Base-by-base conservation (phyloP, 2,329 filamentous ascomycete species). In the Alternaria longipes region DNA sequence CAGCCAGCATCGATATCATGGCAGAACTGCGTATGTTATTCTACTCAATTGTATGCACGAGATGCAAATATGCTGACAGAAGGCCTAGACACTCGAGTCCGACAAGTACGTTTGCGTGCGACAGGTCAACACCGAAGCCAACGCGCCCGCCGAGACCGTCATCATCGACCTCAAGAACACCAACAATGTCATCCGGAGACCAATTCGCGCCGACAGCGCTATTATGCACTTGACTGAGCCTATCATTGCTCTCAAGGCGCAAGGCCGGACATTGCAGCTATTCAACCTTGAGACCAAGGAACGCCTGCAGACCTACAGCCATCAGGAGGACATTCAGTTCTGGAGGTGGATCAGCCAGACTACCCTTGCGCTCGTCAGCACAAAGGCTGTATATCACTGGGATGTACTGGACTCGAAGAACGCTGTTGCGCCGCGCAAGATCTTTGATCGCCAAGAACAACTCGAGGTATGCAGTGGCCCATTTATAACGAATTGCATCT, bases 181-280 rank as follows among this genome's bases (percentile, higher is more conserved):
- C 84, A 97, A 97, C 88, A 94, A 95, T 84, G 89, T 97, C 80
- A 95, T 93, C 73, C 91, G 92, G 75, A 89, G 94, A 78, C 93
- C 94, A 50, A 99, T 99, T 85, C 98, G 97, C 85, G 95, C 95
- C 76, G 95, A 99, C 84, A 98, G 94, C 88, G 95, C 96, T 74
- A 97, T 99, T 79, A 98, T 99, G 95, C 95, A 99, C 87, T 97
- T 93, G 92, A 90, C 87, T 73, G 92, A 91, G 79, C 93, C 97
- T 81, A 92, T 99, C 79, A 98, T 99, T 76, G 95, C 96, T 65
- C 87, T 99, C 71, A 97, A 97, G 83, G 94, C 95, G 50, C 93
- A 97, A 80, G 91, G 91, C 66, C 88, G 93, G 78, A 99, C 95
- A 69, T 87, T 99, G 64, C 96, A 99, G 84, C 97, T 99, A 79